Percentiles rank a stretch among this genome's conserved stretches.
phyloP scores from a whole-genome alignment of 2,329 filamentous ascomycete genomes.

The Diaporthe helianthi region DNA sequence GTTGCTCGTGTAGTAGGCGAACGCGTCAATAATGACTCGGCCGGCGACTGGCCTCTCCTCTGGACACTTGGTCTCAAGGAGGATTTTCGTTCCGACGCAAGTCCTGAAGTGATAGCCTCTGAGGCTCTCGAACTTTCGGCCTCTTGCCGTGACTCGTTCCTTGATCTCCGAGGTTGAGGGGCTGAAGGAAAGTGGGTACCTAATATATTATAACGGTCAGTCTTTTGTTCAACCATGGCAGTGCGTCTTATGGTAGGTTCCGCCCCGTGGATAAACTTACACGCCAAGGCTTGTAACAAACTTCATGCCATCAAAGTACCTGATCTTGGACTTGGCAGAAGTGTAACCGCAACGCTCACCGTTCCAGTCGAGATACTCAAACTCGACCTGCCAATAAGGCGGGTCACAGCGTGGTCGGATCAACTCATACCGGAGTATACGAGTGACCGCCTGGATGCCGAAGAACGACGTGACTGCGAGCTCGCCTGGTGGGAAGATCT shows the following conservation, averaged over 20 bases:
- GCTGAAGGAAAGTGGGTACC: slow-evolving; percentile 42
- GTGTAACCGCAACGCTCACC: slow-evolving; percentile 43
- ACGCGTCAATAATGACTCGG: slow-evolving; percentile 45
- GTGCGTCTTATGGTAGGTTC: no score
- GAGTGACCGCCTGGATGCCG: slow-evolving; percentile 46
- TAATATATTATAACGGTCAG: background rate
- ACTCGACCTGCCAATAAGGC: slow-evolving; percentile 39
- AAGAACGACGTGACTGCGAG: slow-evolving; percentile 43
- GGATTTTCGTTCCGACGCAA: slow-evolving; percentile 42
- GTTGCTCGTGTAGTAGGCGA: slow-evolving; percentile 45
- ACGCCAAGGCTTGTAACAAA: slow-evolving; percentile 41
- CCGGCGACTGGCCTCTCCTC: slow-evolving; percentile 42
- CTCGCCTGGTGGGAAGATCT: slow-evolving; percentile 45
- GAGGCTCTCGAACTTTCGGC: slow-evolving; percentile 43
- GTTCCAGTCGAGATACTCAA: slow-evolving; percentile 49
- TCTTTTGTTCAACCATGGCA: background rate
- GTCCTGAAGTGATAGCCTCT: slow-evolving; percentile 45
- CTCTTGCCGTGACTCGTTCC: slow-evolving; percentile 41
- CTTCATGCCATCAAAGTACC: slow-evolving; percentile 39
- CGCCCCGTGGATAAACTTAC: background rate
- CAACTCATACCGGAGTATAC: slow-evolving; percentile 43
- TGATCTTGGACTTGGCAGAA: slow-evolving; percentile 39
- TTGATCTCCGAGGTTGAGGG: slow-evolving; percentile 38
- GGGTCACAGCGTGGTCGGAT: slow-evolving; percentile 12
- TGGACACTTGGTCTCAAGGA: slow-evolving; percentile 38